These are phyloP conservation scores for Allium cepa DNA, from an alignment of 106 monocot genomes.

Conservation along the genomic window DNA sequence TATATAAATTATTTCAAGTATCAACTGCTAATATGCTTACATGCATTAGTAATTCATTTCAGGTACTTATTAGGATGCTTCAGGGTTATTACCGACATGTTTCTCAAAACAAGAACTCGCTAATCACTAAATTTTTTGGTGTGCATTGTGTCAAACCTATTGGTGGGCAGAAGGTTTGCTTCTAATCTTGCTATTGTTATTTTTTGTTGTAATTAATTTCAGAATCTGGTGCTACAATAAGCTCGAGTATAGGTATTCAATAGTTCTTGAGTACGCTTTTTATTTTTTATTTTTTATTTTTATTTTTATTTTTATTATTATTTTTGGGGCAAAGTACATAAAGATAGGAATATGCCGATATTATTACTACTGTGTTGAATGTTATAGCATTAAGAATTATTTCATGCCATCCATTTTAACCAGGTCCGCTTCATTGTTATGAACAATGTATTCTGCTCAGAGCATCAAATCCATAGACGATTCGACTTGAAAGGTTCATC, in stretches of 20 bases:
- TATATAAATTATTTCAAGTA: too few species aligned
- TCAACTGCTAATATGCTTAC: too few species aligned
- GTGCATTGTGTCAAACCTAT: constrained; percentile 95
- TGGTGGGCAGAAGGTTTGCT: constrained; percentile 62
- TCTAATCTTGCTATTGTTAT: neutral
- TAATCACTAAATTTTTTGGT: constrained; percentile 85
- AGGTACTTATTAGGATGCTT: constrained; percentile 91
- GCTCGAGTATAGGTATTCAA: too few species aligned
- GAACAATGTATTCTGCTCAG: constrained; percentile 89
- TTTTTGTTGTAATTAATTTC: neutral
- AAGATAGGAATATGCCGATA: too few species aligned
- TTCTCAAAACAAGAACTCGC: constrained; percentile 45
- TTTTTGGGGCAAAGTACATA: too few species aligned
- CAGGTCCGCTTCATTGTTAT: constrained; percentile 92
- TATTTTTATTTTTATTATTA: too few species aligned
- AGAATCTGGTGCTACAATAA: too few species aligned
- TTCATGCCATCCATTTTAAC: neutral
- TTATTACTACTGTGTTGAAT: too few species aligned
- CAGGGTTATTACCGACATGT: constrained; percentile 76
- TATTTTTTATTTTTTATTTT: too few species aligned
- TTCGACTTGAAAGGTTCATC: constrained; percentile 95
- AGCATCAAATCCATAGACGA: constrained; percentile 70
- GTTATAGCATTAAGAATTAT: too few species aligned
- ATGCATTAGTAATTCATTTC: constrained; percentile 5
- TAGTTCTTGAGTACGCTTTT: too few species aligned